Evolutionary conservation across 345 rosid genomes (phyloP).

Genomic region (Melastoma malabathricum): DNA sequence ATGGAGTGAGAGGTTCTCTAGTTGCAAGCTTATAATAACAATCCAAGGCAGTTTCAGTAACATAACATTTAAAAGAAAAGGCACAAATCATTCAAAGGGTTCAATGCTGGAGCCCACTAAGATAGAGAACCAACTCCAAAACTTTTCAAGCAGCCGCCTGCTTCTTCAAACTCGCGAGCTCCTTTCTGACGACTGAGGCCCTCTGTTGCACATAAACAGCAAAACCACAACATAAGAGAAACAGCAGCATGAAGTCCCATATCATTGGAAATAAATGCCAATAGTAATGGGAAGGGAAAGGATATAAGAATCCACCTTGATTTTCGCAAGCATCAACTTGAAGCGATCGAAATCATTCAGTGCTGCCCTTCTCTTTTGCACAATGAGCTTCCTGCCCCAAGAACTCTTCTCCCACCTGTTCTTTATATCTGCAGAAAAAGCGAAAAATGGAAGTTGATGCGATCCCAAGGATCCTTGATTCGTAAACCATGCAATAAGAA

Average conservation of each 20-base stretch:
- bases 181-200: constrained; percentile 4
- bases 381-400: constrained; percentile 76
- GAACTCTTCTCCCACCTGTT: constrained; percentile 81
- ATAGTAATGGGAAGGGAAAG: too few relatives aligned
- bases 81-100: background rate
- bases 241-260: too few relatives aligned
- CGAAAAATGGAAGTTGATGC: background rate
- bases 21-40: too few relatives aligned
- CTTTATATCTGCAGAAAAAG: constrained; percentile 41
- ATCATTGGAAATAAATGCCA: too few relatives aligned
- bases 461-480: background rate
- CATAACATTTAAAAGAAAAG: too few relatives aligned
- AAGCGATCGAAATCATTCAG: constrained; percentile 77
- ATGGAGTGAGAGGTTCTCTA: too few relatives aligned
- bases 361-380: constrained; percentile 59
- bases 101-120: background rate
- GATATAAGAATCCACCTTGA: constrained; percentile 34
- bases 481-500: background rate
- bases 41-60: too few relatives aligned
- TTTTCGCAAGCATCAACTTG: constrained; percentile 78
- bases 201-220: constrained; percentile 1
- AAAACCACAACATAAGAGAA: too few relatives aligned
- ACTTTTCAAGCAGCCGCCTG: constrained; percentile 7
- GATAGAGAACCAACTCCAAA: background rate
- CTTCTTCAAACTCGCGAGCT: constrained; percentile 7